Base-by-base conservation (phyloP, 2,329 filamentous ascomycete species). In the Microsporum ferrugineum region DNA sequence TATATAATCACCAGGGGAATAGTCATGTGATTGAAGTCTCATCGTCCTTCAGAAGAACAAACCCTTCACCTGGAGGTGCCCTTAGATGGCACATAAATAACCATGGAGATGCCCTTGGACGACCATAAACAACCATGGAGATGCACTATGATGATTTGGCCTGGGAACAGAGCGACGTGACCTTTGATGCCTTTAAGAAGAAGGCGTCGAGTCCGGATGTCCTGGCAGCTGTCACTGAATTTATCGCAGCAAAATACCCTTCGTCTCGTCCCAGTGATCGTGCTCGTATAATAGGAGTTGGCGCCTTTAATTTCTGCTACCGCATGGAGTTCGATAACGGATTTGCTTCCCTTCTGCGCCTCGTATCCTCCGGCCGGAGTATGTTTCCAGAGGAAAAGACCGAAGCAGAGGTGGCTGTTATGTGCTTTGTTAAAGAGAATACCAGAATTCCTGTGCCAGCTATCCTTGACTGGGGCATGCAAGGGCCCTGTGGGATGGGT, bases 371-470 rank as follows among this genome's bases (percentile, higher is more conserved):
- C 5, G 66, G 65, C 0, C 39, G 33, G 4, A 33, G 61, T 0
- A 63, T 68, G 60, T 69, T 70, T 63, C 63, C 63, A 0, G 65
- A 70, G 60, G 68, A 70, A 23, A 69, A 70, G 59, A 58, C 68
- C 8, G 57, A 53, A 38, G 31, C 56, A 45, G 66, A 68, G 55
- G 64, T 66, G 10, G 60, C 63, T 34, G 43, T 62, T 2, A 66
- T 68, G 55, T n/a, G 56, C 43, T 68, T 63, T 41, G 23, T 67
- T 3, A 36, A 63, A 36, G 33, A 62, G 0, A 60, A 67, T 47
- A 67, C 65, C 5, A 60, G 27, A 10, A 67, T 68, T 47, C 60
- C 58, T 12, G 60, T 68, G 10, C 66, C 63, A 5, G 58, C 61
- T 51, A 58, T 66, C 34, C 57, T 64, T n/a, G 53, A 63, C 53